These are phyloP conservation scores for Trichosporon ovoides DNA, from an alignment of 1,284 basidiomycete species.

Conservation along the genomic window DNA sequence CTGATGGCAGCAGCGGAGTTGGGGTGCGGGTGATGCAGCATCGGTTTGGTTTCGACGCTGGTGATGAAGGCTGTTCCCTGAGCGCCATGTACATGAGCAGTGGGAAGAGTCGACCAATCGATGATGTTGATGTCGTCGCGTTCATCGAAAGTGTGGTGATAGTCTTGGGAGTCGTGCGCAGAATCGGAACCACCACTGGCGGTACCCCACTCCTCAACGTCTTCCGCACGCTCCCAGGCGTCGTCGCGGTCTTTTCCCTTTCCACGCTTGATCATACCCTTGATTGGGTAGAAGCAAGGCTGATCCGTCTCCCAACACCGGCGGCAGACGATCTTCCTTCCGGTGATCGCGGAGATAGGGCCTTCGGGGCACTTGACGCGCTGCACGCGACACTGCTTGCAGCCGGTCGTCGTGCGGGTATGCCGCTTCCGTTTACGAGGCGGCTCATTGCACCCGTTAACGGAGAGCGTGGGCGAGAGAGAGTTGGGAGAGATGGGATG, in stretches of 20 bases:
- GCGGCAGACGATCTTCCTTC: conserved; percentile 19
- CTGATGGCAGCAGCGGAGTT: background rate
- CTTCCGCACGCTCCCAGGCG: conserved; percentile 14
- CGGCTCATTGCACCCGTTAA: background rate
- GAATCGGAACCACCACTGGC: background rate
- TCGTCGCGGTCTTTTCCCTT: conserved; percentile 11
- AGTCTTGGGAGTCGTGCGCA: background rate
- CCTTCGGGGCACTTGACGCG: conserved; percentile 25
- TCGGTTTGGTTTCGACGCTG: background rate
- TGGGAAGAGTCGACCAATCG: background rate
- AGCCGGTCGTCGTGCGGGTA: conserved; percentile 21
- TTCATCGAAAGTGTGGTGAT: background rate
- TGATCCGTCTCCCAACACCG: conserved; percentile 21
- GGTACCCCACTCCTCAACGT: conserved; percentile 13
- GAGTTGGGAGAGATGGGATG: conserved; percentile 2
- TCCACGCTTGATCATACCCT: conserved; percentile 9
- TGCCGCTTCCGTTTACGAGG: conserved; percentile 14
- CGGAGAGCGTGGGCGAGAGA: background rate
- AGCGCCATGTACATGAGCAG: background rate
- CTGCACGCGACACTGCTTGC: conserved; percentile 16
- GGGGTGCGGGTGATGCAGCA: background rate
- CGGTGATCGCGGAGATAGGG: background rate
- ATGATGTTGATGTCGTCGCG: background rate
- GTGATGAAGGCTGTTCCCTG: background rate
- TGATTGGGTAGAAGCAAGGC: conserved; percentile 20